Evolutionary conservation across 139 green algal species (phyloP), one percentile per base, ranked within the genome.

Genomic region (Chlorella sp.): DNA sequence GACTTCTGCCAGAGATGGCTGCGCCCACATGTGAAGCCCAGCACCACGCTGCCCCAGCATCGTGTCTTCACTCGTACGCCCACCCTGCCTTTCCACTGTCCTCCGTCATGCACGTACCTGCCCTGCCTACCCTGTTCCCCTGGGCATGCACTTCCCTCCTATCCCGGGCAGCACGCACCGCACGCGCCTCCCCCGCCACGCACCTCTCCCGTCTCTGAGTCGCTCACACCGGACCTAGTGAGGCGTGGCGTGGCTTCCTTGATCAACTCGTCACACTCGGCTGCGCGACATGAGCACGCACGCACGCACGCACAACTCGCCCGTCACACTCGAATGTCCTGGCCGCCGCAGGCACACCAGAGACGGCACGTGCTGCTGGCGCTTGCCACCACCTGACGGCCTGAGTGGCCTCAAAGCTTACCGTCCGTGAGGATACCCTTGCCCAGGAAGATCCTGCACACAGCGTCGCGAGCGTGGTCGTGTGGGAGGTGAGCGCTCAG

Each of bases 361-460:
- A 55, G 42, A 55, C 10, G 17, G 17, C 17, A 17, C 42, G 17
- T 55, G 42, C 42, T 55, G 42, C 42, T 55, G 17, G 17, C 17
- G 42, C 42, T 24, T 55, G 42, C 17, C 42, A 55, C n/a, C n/a
- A n/a, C n/a, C n/a, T 55, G 42, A 24, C 42, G 17, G 10, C 42
- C 42, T 17, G 10, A 55, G 42, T 55, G 10, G 42, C 42, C 17
- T 10, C 42, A 55, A 24, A 24, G 42, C 42, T 55, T 17, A 55
- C 42, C 42, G 17, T 55, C 17, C 17, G 42, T 24, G 42, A 67
- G n/a, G 49, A 49, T 29, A 14, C 6, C 31, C 32, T 64, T 50
- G 69, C 66, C 20, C 42, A 69, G 3, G 70, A 75, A 30, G 20
- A 75, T 55, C 42, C 17, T 55, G 10, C 42, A 10, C 42, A 55